Evolutionary conservation across 192 early-diverging fungal genomes (phyloP).

Genomic region (Piromyces finnis): DNA sequence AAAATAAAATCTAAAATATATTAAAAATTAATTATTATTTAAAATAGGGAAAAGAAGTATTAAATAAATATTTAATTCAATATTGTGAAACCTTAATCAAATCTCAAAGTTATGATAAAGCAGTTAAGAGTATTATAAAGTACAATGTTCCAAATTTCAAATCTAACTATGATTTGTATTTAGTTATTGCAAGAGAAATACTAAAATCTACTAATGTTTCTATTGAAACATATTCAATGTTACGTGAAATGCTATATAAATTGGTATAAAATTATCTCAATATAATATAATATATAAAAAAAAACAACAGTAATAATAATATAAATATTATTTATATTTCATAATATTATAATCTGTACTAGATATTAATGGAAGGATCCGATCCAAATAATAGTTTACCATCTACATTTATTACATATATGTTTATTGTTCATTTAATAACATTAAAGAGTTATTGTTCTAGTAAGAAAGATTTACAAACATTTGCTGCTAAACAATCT

Average conservation of each 20-base stretch:
- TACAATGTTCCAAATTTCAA: neutral
- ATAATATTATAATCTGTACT: too few relatives aligned
- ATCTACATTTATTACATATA: conserved; percentile 12
- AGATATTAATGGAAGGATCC: neutral
- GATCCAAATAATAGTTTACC: conserved; percentile 14
- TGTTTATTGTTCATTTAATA: conserved; percentile 26
- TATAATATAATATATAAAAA: too few relatives aligned
- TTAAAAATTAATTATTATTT: too few relatives aligned
- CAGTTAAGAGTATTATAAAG: neutral
- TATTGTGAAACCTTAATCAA: neutral
- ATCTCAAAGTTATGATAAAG: neutral
- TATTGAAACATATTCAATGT: neutral
- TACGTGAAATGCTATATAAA: neutral
- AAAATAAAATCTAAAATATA: too few relatives aligned
- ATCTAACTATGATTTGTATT: neutral
- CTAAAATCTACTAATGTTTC: neutral
- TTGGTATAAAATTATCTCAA: neutral
- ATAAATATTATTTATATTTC: too few relatives aligned
- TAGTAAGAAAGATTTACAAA: conserved; percentile 23
- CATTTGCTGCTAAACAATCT: conserved; percentile 31
- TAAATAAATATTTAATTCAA: neutral
- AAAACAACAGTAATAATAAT: too few relatives aligned
- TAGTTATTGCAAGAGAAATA: neutral
- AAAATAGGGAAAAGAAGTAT: neutral
- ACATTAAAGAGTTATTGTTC: conserved; percentile 27